phyloP scores from a whole-genome alignment of 257 asterid genomes.

The Solanum pinnatisectum region DNA sequence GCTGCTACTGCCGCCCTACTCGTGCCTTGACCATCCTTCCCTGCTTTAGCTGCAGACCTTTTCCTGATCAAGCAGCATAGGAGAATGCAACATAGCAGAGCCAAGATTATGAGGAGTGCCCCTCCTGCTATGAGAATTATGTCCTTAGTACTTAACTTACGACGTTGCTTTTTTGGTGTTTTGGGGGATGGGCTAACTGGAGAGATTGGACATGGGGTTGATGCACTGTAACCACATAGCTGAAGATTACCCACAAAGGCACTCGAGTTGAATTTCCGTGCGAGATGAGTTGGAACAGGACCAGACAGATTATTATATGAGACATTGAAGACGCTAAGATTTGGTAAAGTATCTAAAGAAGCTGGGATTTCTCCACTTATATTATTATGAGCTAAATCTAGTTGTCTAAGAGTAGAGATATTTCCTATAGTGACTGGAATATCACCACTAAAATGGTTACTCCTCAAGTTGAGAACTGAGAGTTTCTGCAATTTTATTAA shows the following conservation, averaged over 20 bases:
- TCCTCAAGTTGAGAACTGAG: conserved; percentile 46
- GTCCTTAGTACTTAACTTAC: conserved; percentile 54
- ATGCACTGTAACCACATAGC: conserved; percentile 64
- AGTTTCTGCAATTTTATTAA: conserved; percentile 21
- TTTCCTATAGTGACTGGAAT: conserved; percentile 46
- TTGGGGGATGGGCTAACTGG: conserved; percentile 20
- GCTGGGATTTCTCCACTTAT: conserved; percentile 62
- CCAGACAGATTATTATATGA: conserved; percentile 84
- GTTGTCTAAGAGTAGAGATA: conserved; percentile 40
- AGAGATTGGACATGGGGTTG: conserved; percentile 42
- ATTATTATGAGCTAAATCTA: conserved; percentile 55
- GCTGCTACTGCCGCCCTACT: conserved; percentile 1
- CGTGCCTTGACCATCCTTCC: conserved; percentile 9
- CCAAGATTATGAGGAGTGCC: conserved; percentile 40
- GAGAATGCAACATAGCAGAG: conserved; percentile 53
- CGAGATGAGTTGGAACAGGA: conserved; percentile 46
- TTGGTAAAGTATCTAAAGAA: conserved; percentile 47
- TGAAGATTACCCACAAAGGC: conserved; percentile 63
- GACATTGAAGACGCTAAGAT: conserved; percentile 55
- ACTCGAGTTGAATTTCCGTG: conserved; percentile 52
- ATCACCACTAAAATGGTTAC: conserved; percentile 36
- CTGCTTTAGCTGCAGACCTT: conserved; percentile 33
- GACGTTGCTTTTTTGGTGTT: conserved; percentile 13
- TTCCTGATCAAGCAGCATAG: conserved; percentile 54
- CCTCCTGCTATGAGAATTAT: conserved; percentile 74